phyloP scores from a whole-genome alignment of 306 rosid genomes.

The Vigna nakashimae region DNA sequence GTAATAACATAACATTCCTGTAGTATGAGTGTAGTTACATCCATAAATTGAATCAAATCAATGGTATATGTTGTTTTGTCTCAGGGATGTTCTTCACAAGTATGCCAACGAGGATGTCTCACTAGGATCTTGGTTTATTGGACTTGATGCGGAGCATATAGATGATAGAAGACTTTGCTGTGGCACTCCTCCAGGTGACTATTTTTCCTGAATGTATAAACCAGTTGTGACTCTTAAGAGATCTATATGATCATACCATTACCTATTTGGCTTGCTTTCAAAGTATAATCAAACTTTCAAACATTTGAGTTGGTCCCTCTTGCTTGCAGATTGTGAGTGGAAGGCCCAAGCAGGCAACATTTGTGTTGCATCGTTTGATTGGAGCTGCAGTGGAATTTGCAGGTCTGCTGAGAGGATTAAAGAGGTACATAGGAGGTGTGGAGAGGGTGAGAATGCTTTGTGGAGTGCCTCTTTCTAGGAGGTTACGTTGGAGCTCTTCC shows the following conservation, averaged over 20 bases:
- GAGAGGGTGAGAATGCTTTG: conserved; percentile 89
- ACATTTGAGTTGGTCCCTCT: conserved; percentile 25
- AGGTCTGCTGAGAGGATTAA: conserved; percentile 93
- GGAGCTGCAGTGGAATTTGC: conserved; percentile 99
- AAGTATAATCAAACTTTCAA: background rate
- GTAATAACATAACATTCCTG: background rate
- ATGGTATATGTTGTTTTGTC: conserved; percentile 31
- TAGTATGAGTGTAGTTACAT: background rate
- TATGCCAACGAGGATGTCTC: conserved; percentile 99
- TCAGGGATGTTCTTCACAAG: conserved; percentile 94
- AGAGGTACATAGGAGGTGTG: conserved; percentile 95
- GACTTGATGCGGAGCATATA: conserved; percentile 90
- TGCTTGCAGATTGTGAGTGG: conserved; percentile 99
- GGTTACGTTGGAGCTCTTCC: conserved; percentile 60
- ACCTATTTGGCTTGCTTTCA: background rate
- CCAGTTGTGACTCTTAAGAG: background rate
- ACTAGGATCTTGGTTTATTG: conserved; percentile 96
- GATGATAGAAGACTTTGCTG: conserved; percentile 95
- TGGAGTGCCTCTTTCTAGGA: conserved; percentile 87
- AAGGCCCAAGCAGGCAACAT: conserved; percentile 99
- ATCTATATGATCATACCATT: conserved; percentile 24
- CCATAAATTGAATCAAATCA: background rate
- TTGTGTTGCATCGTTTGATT: conserved; percentile 97
- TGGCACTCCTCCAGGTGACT: conserved; percentile 95
- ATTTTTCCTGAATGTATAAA: background rate